These are phyloP conservation scores for Candida ortonii DNA, from an alignment of 805 yeast species.

Conservation along the genomic window DNA sequence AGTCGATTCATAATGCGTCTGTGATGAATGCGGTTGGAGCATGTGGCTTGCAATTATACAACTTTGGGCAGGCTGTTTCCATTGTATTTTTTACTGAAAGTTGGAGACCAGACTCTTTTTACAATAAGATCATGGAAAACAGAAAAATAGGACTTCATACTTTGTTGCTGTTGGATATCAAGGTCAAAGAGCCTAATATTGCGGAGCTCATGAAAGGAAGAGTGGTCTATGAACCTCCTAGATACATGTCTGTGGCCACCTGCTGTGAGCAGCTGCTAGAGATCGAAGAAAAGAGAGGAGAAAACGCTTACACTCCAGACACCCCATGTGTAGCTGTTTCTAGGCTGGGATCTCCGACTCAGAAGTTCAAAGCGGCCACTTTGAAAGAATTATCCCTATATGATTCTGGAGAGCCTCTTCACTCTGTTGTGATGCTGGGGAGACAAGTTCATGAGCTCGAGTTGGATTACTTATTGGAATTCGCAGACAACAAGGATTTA, in stretches of 20 bases:
- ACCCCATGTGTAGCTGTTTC: conserved; percentile 95
- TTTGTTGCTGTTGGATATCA: conserved; percentile 80
- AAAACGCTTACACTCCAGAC: conserved; percentile 74
- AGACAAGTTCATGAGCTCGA: conserved; percentile 93
- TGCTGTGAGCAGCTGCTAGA: conserved; percentile 88
- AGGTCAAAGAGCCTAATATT: conserved; percentile 93
- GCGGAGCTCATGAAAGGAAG: conserved; percentile 94
- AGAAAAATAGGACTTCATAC: conserved; percentile 91
- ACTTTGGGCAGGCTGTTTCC: conserved; percentile 96
- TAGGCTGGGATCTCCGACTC: conserved; percentile 84
- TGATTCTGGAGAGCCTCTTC: conserved; percentile 93
- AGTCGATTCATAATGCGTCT: conserved; percentile 89
- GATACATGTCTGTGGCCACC: conserved; percentile 89
- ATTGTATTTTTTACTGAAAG: conserved; percentile 90
- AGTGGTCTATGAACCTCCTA: conserved; percentile 90
- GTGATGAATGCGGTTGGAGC: conserved; percentile 99
- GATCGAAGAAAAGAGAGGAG: conserved; percentile 73
- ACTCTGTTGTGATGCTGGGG: conserved; percentile 86
- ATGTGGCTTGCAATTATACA: conserved; percentile 91
- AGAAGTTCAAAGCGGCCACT: conserved; percentile 81
- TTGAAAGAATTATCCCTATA: conserved; percentile 71
- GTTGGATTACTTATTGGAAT: conserved; percentile 76
- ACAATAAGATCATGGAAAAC: conserved; percentile 84
- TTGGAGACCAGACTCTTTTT: conserved; percentile 97
- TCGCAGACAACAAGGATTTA: conserved; percentile 57